phyloP scores from a whole-genome alignment of 2,329 filamentous ascomycete species.

The Colletotrichum liriopes region DNA sequence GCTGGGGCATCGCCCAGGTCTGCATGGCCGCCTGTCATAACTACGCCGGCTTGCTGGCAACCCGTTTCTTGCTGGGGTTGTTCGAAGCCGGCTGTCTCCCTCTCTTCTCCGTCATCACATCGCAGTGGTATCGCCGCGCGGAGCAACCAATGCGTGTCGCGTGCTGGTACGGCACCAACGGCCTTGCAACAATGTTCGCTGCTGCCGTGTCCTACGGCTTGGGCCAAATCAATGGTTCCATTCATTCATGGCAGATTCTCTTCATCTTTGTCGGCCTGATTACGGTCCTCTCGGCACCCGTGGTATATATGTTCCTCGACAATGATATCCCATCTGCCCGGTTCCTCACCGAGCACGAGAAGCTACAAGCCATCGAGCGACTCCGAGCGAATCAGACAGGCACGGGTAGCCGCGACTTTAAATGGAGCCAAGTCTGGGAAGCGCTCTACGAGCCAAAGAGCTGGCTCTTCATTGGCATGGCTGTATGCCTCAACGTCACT shows the following conservation, averaged over 20 bases:
- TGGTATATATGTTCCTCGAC: constrained; percentile 74
- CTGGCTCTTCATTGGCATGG: constrained; percentile 73
- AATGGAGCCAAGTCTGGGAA: constrained; percentile 75
- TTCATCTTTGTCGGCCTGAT: constrained; percentile 75
- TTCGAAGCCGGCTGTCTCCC: constrained; percentile 55
- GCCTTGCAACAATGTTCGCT: constrained; percentile 70
- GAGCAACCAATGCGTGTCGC: constrained; percentile 76
- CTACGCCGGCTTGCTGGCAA: constrained; percentile 44
- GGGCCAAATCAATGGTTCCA: constrained; percentile 62
- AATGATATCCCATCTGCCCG: constrained; percentile 69
- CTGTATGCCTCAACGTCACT: constrained; percentile 75
- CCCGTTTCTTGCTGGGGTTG: constrained; percentile 46
- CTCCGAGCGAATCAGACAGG: constrained; percentile 84
- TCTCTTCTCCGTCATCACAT: constrained; percentile 63
- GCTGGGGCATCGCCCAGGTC: constrained; percentile 61
- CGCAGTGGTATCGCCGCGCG: constrained; percentile 62
- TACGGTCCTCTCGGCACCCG: constrained; percentile 70
- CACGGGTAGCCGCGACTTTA: constrained; percentile 79
- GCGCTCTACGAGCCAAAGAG: constrained; percentile 65
- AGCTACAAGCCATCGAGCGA: constrained; percentile 77
- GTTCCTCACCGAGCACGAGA: constrained; percentile 76
- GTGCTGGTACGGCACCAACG: constrained; percentile 78
- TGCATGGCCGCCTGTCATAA: constrained; percentile 48
- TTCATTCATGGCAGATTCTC: constrained; percentile 62
- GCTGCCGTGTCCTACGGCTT: constrained; percentile 71